Base-by-base conservation (phyloP, 768 basidiomycete genomes). In the Naganishia friedmannii region DNA sequence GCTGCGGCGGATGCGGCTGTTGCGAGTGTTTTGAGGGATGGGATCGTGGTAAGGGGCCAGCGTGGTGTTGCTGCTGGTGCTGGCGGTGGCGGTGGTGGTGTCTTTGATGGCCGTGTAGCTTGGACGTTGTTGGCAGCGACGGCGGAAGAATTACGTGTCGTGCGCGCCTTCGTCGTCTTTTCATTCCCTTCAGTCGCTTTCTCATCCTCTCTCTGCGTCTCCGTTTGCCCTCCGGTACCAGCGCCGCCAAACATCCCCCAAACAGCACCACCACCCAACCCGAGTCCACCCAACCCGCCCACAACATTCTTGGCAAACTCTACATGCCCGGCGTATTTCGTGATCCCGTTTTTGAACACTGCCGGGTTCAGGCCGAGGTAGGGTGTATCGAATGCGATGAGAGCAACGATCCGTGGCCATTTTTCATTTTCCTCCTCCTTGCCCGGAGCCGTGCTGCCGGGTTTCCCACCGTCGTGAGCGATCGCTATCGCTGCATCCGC, bases 381-480 rank as follows among this genome's bases (percentile, higher is more conserved):
- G 92, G 93, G 94, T 0, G 94, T 95, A 77, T 97, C 93, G 76
- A 90, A 95, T 7, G 93, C 89, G 56, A 92, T 83, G 72, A 88
- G 88, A 0, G 89, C 93, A 28, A 94, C 85, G 67, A 96, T 89
- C 65, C 86, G 88, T 1, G 93, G 94, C 93, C 93, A 97, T n/a
- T 26, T 45, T 17, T 34, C 5, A 95, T 80, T 0, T 90, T 88
- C 2, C 87, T 87, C 6, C n/a, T n/a, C 12, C 34, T 37, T 12
- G 34, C 34, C 6, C 34, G 34, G 34, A 12, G 34, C 12, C 12
- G 13, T 81, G 77, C 60, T 46, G 58, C 19, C 82, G 82, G 88
- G 6, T 89, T 87, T 13, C n/a, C 12, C 7, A 4, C 6, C 48
- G n/a, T 51, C 19, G 26, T 89, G 84, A 19, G 86, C 84, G 69